Percentiles rank a stretch among this genome's conserved stretches.
phyloP scores from a whole-genome alignment of 805 yeast species.

The Alloascoidea africana region DNA sequence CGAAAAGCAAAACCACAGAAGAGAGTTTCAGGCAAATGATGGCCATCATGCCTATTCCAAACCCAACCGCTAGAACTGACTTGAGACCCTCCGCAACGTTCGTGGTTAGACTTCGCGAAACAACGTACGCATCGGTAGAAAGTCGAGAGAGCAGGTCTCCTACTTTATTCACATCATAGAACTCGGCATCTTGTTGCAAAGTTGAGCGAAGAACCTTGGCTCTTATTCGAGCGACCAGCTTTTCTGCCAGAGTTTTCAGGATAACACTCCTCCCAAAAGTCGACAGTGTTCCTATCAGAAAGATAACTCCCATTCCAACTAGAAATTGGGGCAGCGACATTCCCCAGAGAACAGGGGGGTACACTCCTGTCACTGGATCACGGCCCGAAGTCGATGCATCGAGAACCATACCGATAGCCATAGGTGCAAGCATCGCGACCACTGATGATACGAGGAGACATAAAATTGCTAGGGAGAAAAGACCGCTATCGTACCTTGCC shows the following conservation, averaged over 20 bases:
- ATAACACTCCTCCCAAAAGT: constrained; percentile 70
- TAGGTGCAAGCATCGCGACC: constrained; percentile 69
- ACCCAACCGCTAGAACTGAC: constrained; percentile 65
- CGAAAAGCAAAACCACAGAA: constrained; percentile 59
- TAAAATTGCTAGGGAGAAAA: constrained; percentile 43
- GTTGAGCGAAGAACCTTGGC: constrained; percentile 63
- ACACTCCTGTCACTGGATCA: no score
- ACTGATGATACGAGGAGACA: constrained; percentile 59
- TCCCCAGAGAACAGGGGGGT: constrained; percentile 31
- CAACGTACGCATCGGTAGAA: constrained; percentile 80
- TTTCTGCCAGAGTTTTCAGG: constrained; percentile 70
- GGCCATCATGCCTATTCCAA: constrained; percentile 87
- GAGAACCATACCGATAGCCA: constrained; percentile 71
- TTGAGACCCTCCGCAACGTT: constrained; percentile 88
- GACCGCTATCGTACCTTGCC: constrained; percentile 38
- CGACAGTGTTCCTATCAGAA: constrained; percentile 60
- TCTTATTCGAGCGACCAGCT: constrained; percentile 72
- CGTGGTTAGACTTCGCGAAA: constrained; percentile 72
- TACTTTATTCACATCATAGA: constrained; percentile 77
- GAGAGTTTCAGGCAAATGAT: constrained; percentile 74
- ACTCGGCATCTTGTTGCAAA: constrained; percentile 75
- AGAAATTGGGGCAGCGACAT: constrained; percentile 48
- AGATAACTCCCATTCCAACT: constrained; percentile 40
- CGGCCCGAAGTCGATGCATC: constrained; percentile 40
- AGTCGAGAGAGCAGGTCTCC: constrained; percentile 87